These are phyloP conservation scores for Aspergillus versicolor DNA, from an alignment of 2,329 filamentous ascomycete species.

Conservation along the genomic window DNA sequence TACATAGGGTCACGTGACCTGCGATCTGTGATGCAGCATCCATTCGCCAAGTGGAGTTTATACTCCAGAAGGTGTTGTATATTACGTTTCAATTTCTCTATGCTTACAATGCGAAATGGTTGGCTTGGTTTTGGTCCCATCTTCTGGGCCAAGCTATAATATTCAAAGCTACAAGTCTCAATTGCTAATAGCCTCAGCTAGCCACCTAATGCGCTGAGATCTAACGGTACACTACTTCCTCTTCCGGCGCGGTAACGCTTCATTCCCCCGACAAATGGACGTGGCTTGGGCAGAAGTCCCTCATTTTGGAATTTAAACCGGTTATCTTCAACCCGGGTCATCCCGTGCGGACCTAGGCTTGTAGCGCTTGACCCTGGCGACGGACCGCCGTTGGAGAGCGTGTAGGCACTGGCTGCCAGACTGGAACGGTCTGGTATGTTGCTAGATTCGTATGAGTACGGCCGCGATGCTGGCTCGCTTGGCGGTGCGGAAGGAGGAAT, in stretches of 20 bases:
- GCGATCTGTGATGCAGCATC: too few relatives aligned
- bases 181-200: constrained; percentile 14
- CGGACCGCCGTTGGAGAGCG: constrained; percentile 62
- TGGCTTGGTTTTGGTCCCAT: not conserved
- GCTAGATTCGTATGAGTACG: constrained; percentile 37
- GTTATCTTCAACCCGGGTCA: constrained; percentile 67
- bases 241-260: constrained; percentile 86
- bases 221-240: constrained; percentile 89
- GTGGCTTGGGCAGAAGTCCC: constrained; percentile 75
- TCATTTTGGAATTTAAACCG: constrained; percentile 89
- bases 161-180: not conserved
- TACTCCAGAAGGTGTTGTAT: not conserved
- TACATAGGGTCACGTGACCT: constrained; percentile 2
- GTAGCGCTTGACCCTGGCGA: constrained; percentile 27
- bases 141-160: not conserved
- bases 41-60: not conserved
- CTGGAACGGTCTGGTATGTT: constrained; percentile 58
- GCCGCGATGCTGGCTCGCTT: constrained; percentile 45
- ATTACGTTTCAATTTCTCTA: not conserved
- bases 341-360: constrained; percentile 26
- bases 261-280: constrained; percentile 71
- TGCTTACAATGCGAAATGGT: not conserved
- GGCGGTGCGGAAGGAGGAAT: constrained; percentile 41
- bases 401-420: constrained; percentile 75
- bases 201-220: constrained; percentile 56